A percentile compares a stretch with the other conserved stretches of the same genome.
These are phyloP conservation scores for Immersiporthe knoxdaviesiana DNA, from an alignment of 2,329 filamentous ascomycete species.

Conservation along the genomic window DNA sequence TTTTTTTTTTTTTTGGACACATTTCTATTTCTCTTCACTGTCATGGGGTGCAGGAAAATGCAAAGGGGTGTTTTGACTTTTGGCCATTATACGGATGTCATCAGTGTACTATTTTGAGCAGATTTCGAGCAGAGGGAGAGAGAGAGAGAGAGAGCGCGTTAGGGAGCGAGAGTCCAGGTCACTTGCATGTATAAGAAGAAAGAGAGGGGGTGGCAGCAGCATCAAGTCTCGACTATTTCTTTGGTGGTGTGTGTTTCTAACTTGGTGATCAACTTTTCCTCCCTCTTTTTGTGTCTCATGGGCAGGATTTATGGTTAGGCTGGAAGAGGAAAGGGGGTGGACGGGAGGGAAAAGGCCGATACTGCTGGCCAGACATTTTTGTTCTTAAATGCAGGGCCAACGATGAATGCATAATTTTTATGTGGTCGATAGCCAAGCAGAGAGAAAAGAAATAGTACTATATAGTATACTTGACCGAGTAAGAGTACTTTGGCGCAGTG, in stretches of 20 bases:
- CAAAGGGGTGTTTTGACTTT: not conserved
- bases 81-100: not conserved
- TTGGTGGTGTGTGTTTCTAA: not conserved
- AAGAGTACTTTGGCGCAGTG: too few species aligned
- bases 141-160: too few species aligned
- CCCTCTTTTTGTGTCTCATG: not conserved
- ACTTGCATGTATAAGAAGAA: not conserved
- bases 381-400: not conserved
- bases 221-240: not conserved
- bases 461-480: too few species aligned
- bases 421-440: not conserved
- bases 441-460: not conserved
- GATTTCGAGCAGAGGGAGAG: not conserved
- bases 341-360: not conserved
- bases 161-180: not conserved
- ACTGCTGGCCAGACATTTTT: not conserved
- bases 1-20: not conserved
- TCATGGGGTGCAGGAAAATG: not conserved
- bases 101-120: not conserved
- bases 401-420: not conserved
- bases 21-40: not conserved
- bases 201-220: not conserved
- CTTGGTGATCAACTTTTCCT: not conserved
- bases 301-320: not conserved
- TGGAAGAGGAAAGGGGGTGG: too few species aligned